These are phyloP conservation scores for Sporothrix protearum DNA, from an alignment of 2,329 filamentous ascomycete genomes.

Conservation along the genomic window DNA sequence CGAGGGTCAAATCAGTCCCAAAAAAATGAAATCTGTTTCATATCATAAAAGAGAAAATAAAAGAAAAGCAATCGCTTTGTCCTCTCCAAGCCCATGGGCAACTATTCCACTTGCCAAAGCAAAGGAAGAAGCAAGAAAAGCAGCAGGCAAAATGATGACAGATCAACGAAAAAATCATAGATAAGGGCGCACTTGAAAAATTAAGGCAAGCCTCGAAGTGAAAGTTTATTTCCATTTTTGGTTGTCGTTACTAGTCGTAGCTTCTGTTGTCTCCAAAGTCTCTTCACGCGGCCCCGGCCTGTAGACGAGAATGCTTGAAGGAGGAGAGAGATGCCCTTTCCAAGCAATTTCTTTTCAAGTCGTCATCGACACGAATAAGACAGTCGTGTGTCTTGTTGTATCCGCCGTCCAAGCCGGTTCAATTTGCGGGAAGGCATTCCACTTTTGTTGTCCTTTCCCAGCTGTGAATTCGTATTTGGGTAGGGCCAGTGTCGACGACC, in stretches of 20 bases:
- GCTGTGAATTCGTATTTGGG: neutral
- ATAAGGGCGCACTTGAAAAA: neutral
- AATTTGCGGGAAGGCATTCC: neutral
- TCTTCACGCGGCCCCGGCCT: neutral
- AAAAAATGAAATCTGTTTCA: neutral
- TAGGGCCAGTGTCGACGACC: constrained; percentile 11
- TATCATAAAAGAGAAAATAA: neutral
- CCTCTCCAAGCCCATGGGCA: neutral
- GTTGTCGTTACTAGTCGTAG: constrained; percentile 16
- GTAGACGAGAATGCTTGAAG: neutral
- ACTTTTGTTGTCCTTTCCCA: constrained; percentile 3
- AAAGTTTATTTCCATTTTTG: constrained; percentile 8
- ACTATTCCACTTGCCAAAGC: neutral
- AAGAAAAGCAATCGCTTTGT: neutral
- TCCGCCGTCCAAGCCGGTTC: neutral
- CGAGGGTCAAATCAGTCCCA: neutral
- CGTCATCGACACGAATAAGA: neutral
- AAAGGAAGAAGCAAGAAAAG: neutral
- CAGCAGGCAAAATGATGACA: neutral
- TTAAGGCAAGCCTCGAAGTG: constrained; percentile 4
- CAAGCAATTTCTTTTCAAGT: neutral
- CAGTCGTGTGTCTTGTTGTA: neutral
- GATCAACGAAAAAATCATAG: neutral
- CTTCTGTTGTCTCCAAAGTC: neutral
- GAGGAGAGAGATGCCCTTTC: neutral